phyloP scores from a whole-genome alignment of 2,329 filamentous ascomycete species.

The Penicillium brasilianum region DNA sequence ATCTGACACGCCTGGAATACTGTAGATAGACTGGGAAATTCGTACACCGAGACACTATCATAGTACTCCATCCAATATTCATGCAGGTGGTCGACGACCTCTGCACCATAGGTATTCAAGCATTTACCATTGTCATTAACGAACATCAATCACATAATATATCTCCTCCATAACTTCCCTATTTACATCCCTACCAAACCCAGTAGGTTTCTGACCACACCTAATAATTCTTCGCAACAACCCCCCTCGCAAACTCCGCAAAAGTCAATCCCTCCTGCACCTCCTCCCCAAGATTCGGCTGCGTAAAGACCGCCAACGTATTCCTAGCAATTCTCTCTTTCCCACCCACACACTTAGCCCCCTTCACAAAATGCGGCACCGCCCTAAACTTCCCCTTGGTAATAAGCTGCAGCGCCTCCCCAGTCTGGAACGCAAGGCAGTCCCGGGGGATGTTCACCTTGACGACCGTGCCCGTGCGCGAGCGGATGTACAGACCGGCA shows the following conservation, averaged over 20 bases:
- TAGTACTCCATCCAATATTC: not conserved
- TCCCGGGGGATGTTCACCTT: constrained; percentile 91
- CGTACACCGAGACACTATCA: no score
- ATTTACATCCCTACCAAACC: not conserved
- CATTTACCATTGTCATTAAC: not conserved
- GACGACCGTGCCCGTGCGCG: constrained; percentile 78
- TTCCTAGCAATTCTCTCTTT: constrained; percentile 70
- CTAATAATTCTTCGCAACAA: constrained; percentile 71
- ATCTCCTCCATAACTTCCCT: not conserved
- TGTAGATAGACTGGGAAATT: not conserved
- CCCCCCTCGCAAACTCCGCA: constrained; percentile 75
- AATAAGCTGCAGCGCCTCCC: constrained; percentile 87
- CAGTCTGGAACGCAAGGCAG: constrained; percentile 94
- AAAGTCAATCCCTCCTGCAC: constrained; percentile 76
- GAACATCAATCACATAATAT: not conserved
- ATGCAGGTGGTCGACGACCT: not conserved
- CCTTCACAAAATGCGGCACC: constrained; percentile 93
- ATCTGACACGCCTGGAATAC: not conserved
- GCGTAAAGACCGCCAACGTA: constrained; percentile 94
- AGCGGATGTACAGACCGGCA: constrained; percentile 92
- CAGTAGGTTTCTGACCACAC: no score
- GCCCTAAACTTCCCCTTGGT: constrained; percentile 90
- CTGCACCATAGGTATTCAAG: not conserved
- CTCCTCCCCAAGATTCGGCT: constrained; percentile 81
- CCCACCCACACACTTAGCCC: constrained; percentile 63